Conservation (phyloP, 306 rosid genomes). For the Echinosophora koreensis region DNA sequence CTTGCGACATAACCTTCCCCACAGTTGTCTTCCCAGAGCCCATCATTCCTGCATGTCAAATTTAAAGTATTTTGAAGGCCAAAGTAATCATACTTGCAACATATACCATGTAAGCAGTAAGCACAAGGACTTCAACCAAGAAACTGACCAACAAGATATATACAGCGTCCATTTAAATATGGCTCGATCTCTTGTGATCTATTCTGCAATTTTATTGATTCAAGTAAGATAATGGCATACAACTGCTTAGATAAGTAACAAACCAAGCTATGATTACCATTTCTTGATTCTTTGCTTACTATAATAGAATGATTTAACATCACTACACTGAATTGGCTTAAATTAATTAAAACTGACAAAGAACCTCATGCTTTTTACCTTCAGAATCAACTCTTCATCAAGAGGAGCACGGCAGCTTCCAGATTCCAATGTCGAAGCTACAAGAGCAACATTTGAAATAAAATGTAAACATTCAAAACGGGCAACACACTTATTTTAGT, state of each 20-base stretch:
- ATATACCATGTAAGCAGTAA: constrained; percentile 42
- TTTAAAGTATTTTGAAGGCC: constrained; percentile 40
- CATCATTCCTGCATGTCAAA: constrained; percentile 90
- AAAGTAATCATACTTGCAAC: constrained; percentile 29
- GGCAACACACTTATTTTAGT: not conserved
- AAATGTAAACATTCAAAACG: constrained; percentile 39
- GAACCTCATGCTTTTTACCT: constrained; percentile 44
- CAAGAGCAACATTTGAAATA: constrained; percentile 41
- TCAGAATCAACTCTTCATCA: constrained; percentile 56
- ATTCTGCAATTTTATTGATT: constrained; percentile 74
- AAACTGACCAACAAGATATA: constrained; percentile 96
- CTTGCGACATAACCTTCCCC: constrained; percentile 85
- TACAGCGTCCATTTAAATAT: constrained; percentile 83
- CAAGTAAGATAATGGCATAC: constrained; percentile 55
- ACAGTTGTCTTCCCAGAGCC: constrained; percentile 99
- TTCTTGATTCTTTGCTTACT: constrained; percentile 8
- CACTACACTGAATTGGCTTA: constrained; percentile 17
- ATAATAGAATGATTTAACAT: constrained; percentile 15
- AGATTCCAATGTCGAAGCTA: constrained; percentile 59
- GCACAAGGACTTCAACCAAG: constrained; percentile 48
- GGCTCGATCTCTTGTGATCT: constrained; percentile 73
- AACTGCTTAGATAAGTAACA: constrained; percentile 40
- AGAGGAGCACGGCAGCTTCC: constrained; percentile 43
- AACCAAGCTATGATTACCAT: constrained; percentile 35
- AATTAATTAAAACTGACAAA: constrained; percentile 27